Evolutionary conservation across 495 filamentous ascomycete species (phyloP).

Genomic region (Penicillium samsonianum): DNA sequence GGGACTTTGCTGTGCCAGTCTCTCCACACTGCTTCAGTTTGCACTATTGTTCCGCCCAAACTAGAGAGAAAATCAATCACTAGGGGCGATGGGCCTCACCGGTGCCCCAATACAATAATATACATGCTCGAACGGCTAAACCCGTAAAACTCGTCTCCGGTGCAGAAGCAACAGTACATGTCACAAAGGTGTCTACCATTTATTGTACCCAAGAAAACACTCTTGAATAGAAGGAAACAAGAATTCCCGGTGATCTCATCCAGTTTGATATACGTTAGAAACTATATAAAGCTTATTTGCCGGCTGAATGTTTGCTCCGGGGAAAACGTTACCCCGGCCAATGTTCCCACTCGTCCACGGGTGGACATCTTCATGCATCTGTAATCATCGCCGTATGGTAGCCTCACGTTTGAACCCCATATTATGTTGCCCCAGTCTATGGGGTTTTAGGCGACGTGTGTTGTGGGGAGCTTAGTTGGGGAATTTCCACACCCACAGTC

Average conservation of each 20-base stretch:
- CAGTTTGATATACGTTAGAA: conserved; percentile 23
- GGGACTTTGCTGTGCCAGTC: conserved; percentile 9
- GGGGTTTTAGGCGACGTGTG: conserved; percentile 31
- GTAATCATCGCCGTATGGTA: conserved; percentile 22
- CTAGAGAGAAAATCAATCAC: conserved; percentile 16
- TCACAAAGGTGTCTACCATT: not conserved
- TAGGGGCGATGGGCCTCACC: conserved; percentile 10
- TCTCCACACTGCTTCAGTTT: conserved; percentile 1
- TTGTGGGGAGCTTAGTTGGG: conserved; percentile 35
- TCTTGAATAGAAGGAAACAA: not conserved
- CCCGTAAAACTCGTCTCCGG: not conserved
- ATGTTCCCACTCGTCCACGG: conserved; percentile 21
- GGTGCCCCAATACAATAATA: conserved; percentile 6
- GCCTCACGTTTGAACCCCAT: conserved; percentile 31
- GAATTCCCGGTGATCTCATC: not conserved
- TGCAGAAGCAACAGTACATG: not conserved
- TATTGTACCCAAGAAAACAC: not conserved
- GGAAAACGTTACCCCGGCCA: conserved; percentile 43
- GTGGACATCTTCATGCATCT: conserved; percentile 16
- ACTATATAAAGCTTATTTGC: conserved; percentile 18
- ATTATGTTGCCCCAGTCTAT: conserved; percentile 35
- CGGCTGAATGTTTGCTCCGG: conserved; percentile 35
- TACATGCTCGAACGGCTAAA: conserved; percentile 18
- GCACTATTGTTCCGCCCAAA: conserved; percentile 16
- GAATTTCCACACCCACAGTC: conserved; percentile 25